phyloP scores from a whole-genome alignment of 1,139 yeast genomes.

The Kodamaea arcana region DNA sequence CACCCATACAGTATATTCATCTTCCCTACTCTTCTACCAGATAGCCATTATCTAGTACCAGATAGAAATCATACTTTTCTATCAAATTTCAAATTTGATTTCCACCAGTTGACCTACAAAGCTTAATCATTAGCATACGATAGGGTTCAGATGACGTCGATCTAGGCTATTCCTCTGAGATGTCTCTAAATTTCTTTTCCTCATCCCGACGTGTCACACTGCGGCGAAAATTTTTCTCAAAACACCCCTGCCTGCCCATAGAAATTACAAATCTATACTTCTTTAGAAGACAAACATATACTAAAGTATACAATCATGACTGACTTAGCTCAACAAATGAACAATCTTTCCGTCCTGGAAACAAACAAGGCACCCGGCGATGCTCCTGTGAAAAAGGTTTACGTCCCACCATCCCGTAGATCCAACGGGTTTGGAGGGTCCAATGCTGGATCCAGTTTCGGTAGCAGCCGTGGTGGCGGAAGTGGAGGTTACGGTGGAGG shows the following conservation, averaged over 20 bases:
- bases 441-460: slow-evolving; percentile 15
- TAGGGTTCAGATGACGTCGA: not conserved
- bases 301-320: slow-evolving; percentile 23
- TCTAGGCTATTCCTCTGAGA: not conserved
- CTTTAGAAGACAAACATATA: not conserved
- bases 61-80: too few relatives aligned
- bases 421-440: slow-evolving; percentile 11
- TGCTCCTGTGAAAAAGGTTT: slow-evolving; percentile 9
- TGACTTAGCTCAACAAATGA: slow-evolving; percentile 43
- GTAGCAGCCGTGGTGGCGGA: slow-evolving; percentile 23
- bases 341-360: slow-evolving; percentile 38
- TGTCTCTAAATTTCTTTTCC: slow-evolving; percentile 1
- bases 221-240: slow-evolving; percentile 2
- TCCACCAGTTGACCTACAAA: not conserved
- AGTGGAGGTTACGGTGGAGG: slow-evolving; percentile 13
- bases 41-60: too few relatives aligned
- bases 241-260: not conserved
- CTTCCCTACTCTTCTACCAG: too few relatives aligned
- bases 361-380: slow-evolving; percentile 13
- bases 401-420: slow-evolving; percentile 10
- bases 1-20: too few relatives aligned
- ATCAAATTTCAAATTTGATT: too few relatives aligned
- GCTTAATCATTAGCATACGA: not conserved
- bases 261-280: not conserved
- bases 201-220: slow-evolving; percentile 1